A percentile compares a stretch with the other conserved stretches of the same genome.
Evolutionary conservation across 2,329 filamentous ascomycete genomes (phyloP).

Genomic region (Pyricularia sp.): DNA sequence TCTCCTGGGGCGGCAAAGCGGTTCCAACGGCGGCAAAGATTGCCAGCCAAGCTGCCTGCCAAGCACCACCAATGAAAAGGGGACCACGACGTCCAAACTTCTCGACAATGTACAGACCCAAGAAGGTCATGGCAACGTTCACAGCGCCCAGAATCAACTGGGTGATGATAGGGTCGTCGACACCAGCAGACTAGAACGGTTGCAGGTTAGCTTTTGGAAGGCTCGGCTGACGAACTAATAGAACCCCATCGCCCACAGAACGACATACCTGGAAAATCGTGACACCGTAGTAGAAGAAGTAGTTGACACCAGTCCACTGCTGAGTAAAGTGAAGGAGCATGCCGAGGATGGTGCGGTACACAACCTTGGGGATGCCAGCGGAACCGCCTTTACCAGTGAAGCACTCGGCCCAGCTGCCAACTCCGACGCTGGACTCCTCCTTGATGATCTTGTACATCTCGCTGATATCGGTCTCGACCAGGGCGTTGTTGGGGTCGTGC

Average conservation of each 20-base stretch:
- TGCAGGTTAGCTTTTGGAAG: conserved; percentile 23
- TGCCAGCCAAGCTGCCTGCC: conserved; percentile 57
- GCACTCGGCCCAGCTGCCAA: conserved; percentile 49
- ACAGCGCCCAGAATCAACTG: conserved; percentile 61
- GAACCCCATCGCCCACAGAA: neutral
- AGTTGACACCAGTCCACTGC: conserved; percentile 45
- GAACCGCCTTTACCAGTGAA: conserved; percentile 39
- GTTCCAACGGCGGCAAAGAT: conserved; percentile 51
- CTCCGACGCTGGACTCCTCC: conserved; percentile 33
- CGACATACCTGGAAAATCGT: conserved; percentile 46
- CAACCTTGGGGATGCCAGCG: conserved; percentile 19
- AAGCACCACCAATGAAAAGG: conserved; percentile 55
- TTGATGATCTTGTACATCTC: conserved; percentile 41
- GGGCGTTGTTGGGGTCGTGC: conserved; percentile 30
- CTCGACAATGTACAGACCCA: conserved; percentile 60
- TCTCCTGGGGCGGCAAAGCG: conserved; percentile 11
- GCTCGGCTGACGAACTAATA: no score
- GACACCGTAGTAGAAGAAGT: conserved; percentile 57
- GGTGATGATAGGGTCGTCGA: conserved; percentile 55
- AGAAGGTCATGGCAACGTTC: conserved; percentile 59
- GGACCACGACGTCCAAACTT: conserved; percentile 59
- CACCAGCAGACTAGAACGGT: conserved; percentile 46
- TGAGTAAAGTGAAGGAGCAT: conserved; percentile 56
- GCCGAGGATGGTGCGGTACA: conserved; percentile 56
- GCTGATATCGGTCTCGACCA: conserved; percentile 41